Base-by-base conservation (phyloP, 495 filamentous ascomycete genomes). In the Penicillium arizonense region DNA sequence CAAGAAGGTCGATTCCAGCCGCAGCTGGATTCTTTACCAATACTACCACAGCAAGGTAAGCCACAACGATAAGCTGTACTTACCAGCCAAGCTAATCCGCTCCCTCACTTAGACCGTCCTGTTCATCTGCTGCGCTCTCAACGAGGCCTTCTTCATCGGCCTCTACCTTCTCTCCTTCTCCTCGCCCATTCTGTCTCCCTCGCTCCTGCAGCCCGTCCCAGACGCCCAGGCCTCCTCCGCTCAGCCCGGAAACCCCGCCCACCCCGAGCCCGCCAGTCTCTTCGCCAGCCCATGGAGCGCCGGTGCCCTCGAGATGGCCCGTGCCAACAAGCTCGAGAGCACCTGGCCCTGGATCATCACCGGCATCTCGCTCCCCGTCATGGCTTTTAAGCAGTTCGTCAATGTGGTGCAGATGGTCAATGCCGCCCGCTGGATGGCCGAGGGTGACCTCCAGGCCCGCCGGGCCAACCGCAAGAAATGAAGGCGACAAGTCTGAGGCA, bases 101-200 rank as follows among this genome's bases (percentile, higher is more conserved):
- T 21, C 14, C 35, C 12, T 54, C 3, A 43, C 28, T 43, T 64
- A 98, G 95, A 87, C 77, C 53, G 91, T 99, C 16, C 81, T 99
- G 49, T 97, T 97, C 79, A 63, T 88, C 55, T 90, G 87, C 76
- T 99, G 95, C 72, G 79, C 83, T 40, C 74, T 94, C 32, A 97
- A 97, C 71, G 95, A 99, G 71, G 69, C 89, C 52, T 97, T 96
- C 79, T 99, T 97, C 78, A 91, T 99, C 67, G 91, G 91, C 39
- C 82, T 97, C 56, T 99, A 99, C 77, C 88, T 99, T 38, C 84
- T 99, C 39, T 96, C 91, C 59, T 99, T 99, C 81, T 91, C 87
- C 40, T 92, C 88, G 34, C 92, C 92, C 1, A 78, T 80, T 24
- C 82, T 97, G 50, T 91, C 90, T 3, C 90, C 92, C 0, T 87